These are phyloP conservation scores for Aeminium ludgeri DNA, from an alignment of 495 filamentous ascomycete species.

Conservation along the genomic window DNA sequence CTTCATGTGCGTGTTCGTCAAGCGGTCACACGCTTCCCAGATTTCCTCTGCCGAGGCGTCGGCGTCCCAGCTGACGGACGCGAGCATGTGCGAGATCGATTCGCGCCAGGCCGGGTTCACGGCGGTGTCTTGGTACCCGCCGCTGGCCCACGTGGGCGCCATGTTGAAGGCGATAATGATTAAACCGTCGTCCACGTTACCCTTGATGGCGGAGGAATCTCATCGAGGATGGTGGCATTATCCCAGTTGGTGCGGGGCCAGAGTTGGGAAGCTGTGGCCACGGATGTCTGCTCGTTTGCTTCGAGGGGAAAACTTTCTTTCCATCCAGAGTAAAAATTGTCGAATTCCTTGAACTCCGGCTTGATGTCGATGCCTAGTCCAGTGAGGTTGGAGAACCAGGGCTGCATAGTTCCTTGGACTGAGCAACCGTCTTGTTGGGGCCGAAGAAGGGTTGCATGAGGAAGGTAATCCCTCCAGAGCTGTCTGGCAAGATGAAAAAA, in stretches of 20 bases:
- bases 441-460: too few species aligned
- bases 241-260: not conserved
- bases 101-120: slow-evolving; percentile 3
- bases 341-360: not conserved
- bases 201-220: not conserved
- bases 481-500: too few species aligned
- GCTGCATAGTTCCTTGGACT: too few species aligned
- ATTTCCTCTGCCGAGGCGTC: not conserved
- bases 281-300: not conserved
- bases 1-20: slow-evolving; percentile 7
- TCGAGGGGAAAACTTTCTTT: not conserved
- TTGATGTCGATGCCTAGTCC: not conserved
- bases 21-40: not conserved
- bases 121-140: not conserved
- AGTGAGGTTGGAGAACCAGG: too few species aligned
- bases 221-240: not conserved
- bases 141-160: not conserved
- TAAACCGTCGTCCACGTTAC: not conserved
- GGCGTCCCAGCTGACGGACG: not conserved
- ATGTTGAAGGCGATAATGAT: not conserved
- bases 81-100: not conserved
- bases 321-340: not conserved
- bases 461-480: too few species aligned
- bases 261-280: not conserved
- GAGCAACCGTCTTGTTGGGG: too few species aligned